phyloP scores from a whole-genome alignment of 1,139 yeast genomes.

The Tardiomyces blankii region DNA sequence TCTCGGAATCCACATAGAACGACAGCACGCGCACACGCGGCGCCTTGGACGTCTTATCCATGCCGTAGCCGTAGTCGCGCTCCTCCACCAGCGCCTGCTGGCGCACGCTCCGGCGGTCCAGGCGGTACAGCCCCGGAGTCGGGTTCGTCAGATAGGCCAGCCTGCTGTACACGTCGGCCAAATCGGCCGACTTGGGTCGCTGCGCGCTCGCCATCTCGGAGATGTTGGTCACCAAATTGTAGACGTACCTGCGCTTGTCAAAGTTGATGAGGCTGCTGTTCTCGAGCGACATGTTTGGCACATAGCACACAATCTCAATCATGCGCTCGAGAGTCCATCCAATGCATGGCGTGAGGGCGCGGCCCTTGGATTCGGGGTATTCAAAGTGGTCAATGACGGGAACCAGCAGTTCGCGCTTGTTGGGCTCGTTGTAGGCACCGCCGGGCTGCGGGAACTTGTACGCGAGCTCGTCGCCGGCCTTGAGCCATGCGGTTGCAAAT shows the following conservation, averaged over 20 bases:
- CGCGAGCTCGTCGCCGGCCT: slow-evolving; percentile 34
- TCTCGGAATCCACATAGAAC: slow-evolving; percentile 36
- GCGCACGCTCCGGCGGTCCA: slow-evolving; percentile 25
- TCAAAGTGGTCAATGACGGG: background rate
- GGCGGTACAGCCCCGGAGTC: slow-evolving; percentile 15
- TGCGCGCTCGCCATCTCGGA: background rate
- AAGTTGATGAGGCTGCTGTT: slow-evolving; percentile 50
- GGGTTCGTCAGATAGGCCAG: slow-evolving; percentile 22
- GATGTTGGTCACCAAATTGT: slow-evolving; percentile 41
- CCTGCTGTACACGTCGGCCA: slow-evolving; percentile 4
- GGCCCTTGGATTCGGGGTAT: slow-evolving; percentile 7
- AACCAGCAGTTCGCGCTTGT: background rate
- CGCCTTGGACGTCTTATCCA: slow-evolving; percentile 16
- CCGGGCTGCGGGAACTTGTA: slow-evolving; percentile 1
- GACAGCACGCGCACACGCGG: slow-evolving; percentile 29
- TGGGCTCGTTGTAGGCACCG: too few species aligned
- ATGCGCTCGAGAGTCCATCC: slow-evolving; percentile 64
- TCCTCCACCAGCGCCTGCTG: slow-evolving; percentile 35
- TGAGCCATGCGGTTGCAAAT: slow-evolving; percentile 56
- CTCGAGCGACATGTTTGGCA: slow-evolving; percentile 55
- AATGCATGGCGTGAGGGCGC: slow-evolving; percentile 60
- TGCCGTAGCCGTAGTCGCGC: slow-evolving; percentile 25
- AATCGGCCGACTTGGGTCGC: background rate
- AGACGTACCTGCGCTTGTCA: slow-evolving; percentile 55
- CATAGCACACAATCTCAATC: slow-evolving; percentile 52